Conservation (phyloP, 192 early-diverging fungal genomes). For the Backusella macrospora region DNA sequence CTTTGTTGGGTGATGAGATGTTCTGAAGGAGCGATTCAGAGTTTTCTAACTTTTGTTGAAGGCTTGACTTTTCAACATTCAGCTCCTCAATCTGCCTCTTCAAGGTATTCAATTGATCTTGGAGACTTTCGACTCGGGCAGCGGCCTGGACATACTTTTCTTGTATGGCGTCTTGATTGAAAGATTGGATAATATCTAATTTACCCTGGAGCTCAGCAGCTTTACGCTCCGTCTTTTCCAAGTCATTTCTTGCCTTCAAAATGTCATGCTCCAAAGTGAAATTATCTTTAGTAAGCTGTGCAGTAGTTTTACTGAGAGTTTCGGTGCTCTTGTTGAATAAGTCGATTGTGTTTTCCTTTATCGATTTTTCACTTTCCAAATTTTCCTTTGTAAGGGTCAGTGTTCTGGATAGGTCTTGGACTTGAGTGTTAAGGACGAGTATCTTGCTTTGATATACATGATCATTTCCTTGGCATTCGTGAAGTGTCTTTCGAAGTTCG, state of each 20-base stretch:
- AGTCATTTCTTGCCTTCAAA: background rate
- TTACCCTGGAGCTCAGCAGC: background rate
- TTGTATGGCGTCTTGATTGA: background rate
- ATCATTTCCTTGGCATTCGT: background rate
- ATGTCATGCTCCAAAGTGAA: background rate
- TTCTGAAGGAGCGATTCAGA: background rate
- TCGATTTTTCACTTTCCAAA: background rate
- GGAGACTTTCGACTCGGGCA: background rate
- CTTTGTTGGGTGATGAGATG: background rate
- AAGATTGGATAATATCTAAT: background rate
- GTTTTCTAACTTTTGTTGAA: background rate
- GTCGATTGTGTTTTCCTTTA: background rate
- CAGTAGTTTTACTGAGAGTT: background rate
- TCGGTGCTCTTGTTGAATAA: background rate
- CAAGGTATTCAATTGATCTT: background rate
- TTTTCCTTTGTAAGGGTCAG: background rate
- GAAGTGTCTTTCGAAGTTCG: background rate
- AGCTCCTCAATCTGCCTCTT: background rate
- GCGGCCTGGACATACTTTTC: background rate
- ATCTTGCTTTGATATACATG: background rate
- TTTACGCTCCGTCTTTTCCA: background rate
- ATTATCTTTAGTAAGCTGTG: background rate
- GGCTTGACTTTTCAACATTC: background rate
- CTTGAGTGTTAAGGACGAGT: background rate
- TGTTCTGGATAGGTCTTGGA: background rate